A percentile compares a stretch with the other conserved stretches of the same genome.
Evolutionary conservation across 176 grass and related monocot genomes (phyloP).

Genomic region (Eragrostis curvula): DNA sequence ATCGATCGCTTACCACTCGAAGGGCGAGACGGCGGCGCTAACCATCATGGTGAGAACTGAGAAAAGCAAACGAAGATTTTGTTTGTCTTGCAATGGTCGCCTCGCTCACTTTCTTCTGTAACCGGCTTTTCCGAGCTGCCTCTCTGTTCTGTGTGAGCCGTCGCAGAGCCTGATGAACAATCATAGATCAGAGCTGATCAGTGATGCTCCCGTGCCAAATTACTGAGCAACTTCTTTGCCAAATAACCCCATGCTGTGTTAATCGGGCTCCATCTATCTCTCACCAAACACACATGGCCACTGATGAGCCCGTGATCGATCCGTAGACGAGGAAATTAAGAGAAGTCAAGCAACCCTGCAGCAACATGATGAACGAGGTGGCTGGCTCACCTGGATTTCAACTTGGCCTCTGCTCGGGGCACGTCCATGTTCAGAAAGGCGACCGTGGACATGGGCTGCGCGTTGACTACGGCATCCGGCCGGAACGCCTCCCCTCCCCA

Average conservation of each 20-base stretch:
- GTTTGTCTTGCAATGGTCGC: neutral
- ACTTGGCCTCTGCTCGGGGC: neutral
- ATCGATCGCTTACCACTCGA: too few species aligned
- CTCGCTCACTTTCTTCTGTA: conserved; percentile 56
- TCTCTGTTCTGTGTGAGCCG: conserved; percentile 64
- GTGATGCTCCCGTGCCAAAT: too few species aligned
- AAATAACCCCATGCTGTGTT: too few species aligned
- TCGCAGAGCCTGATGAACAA: conserved; percentile 37
- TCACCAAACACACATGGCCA: neutral
- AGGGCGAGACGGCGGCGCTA: too few species aligned
- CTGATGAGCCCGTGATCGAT: neutral
- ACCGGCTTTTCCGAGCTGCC: conserved; percentile 60
- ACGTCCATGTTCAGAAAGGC: neutral
- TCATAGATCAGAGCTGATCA: too few species aligned
- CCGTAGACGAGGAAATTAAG: neutral
- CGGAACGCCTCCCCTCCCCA: conserved; percentile 34
- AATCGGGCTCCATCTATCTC: too few species aligned
- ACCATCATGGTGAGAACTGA: neutral
- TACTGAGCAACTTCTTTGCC: too few species aligned
- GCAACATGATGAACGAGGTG: neutral
- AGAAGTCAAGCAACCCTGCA: too few species aligned
- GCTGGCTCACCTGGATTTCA: neutral
- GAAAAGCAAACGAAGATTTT: neutral
- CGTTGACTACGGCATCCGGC: neutral
- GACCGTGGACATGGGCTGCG: neutral